These are phyloP conservation scores for Xylaria venustula DNA, from an alignment of 495 filamentous ascomycete genomes.

Conservation along the genomic window DNA sequence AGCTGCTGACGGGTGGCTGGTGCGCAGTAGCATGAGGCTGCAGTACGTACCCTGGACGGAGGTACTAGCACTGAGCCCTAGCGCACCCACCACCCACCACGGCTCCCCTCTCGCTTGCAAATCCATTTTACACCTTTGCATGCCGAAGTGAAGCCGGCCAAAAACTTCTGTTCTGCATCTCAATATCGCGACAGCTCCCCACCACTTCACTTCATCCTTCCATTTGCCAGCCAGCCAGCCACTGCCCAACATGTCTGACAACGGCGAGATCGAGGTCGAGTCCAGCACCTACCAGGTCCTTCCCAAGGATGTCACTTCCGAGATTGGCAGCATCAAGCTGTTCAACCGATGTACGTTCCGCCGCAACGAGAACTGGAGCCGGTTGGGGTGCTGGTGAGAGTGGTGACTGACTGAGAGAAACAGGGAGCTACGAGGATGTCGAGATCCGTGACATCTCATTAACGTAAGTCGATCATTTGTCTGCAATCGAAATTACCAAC, in stretches of 20 bases:
- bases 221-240: constrained; percentile 15
- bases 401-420: constrained; percentile 31
- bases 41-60: not conserved
- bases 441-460: constrained; percentile 99
- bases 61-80: constrained; percentile 12
- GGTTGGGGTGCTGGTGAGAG: not conserved
- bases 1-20: not conserved
- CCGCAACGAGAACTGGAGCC: not conserved
- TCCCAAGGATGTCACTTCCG: constrained; percentile 88
- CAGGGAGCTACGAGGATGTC: constrained; percentile 93
- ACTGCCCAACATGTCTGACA: constrained; percentile 82
- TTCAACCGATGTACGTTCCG: constrained; percentile 63
- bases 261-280: constrained; percentile 91
- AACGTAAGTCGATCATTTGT: constrained; percentile 69
- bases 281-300: constrained; percentile 74
- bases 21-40: not conserved
- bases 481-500: not conserved
- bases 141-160: constrained; percentile 30
- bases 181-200: constrained; percentile 36
- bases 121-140: constrained; percentile 25
- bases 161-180: constrained; percentile 28
- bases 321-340: constrained; percentile 93
- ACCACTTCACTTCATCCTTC: constrained; percentile 29
- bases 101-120: constrained; percentile 30
- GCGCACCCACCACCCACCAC: constrained; percentile 24